Evolutionary conservation across 164 flowering plant species (phyloP), one percentile per base, ranked within the genome.

Genomic region (Hamamelis virginiana): DNA sequence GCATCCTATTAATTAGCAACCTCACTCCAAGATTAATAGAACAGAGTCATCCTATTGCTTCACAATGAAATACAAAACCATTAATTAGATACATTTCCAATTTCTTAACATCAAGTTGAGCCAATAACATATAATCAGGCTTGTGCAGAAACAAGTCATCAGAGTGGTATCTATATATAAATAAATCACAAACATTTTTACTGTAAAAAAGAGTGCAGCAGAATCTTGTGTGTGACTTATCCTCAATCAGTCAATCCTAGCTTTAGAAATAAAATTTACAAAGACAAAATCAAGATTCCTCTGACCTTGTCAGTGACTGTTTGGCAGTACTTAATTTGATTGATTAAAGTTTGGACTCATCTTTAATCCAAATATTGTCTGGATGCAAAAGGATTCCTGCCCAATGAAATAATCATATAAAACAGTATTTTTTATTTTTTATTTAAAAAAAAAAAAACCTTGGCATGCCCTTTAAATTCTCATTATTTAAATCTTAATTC

Each of bases 281-380:
- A 6, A 59, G 69, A 69, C 69, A 74, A 74, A 74, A 41, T 53
- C 73, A 52, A 69, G 77, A 74, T 74, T 74, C 73, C 70, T n/a
- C 67, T 50, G 55, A 50, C 52, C 12, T 45, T 52, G 66, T 65
- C 70, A 60, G 16, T n/a, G 53, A 33, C 41, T 2, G 41, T 64
- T 56, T 56, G 72, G 5, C 41, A 4, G 21, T 4, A 46, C 21
- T 43, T 55, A 16, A n/a, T n/a, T 52, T 27, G 14, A 70, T 19
- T 65, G 58, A 19, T 22, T 41, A 25, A 8, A 26, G 1, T 28
- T 59, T 65, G 65, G 50, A 28, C 25, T 48, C 56, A 58, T 73
- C 21, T 15, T 45, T 46, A 62, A 67, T 15, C 69, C 65, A 19
- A 5, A 41, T 23, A n/a, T 62, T 72, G 66, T 66, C 70, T 46